Evolutionary conservation across 2,329 filamentous ascomycete genomes (phyloP).

Genomic region (Arthrobotrys musiformis): DNA sequence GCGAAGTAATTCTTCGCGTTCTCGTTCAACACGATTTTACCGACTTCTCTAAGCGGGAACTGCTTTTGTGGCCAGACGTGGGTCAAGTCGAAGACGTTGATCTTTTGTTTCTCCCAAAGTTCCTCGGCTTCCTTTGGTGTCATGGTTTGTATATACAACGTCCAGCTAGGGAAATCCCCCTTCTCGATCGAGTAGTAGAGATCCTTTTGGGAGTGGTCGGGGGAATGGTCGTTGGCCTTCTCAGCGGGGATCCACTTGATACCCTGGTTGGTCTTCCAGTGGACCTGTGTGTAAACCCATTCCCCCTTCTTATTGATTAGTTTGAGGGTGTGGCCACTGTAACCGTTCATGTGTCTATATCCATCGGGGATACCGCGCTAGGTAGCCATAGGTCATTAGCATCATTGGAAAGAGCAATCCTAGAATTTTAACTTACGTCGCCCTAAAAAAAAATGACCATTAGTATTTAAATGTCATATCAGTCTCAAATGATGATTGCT

Average conservation of each 20-base stretch:
- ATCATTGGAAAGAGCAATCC: background rate
- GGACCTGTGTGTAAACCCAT: constrained; percentile 67
- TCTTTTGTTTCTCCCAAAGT: constrained; percentile 61
- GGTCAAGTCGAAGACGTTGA: constrained; percentile 70
- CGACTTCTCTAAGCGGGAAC: constrained; percentile 66
- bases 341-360: constrained; percentile 52
- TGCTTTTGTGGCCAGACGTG: constrained; percentile 68
- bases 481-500: constrained; percentile 60
- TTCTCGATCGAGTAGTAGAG: constrained; percentile 65
- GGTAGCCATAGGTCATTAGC: background rate
- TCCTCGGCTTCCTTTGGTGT: constrained; percentile 66
- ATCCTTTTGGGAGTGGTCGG: constrained; percentile 63
- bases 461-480: constrained; percentile 65
- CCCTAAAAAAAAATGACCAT: constrained; percentile 28
- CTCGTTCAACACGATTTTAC: constrained; percentile 67
- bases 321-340: constrained; percentile 65
- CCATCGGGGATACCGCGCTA: constrained; percentile 53
- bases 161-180: constrained; percentile 67
- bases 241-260: constrained; percentile 64
- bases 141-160: constrained; percentile 69
- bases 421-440: constrained; percentile 24
- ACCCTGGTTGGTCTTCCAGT: constrained; percentile 66
- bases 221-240: constrained; percentile 62
- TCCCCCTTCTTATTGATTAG: constrained; percentile 64
- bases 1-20: constrained; percentile 73